phyloP scores from a whole-genome alignment of 2,329 filamentous ascomycete genomes.

The Aspergillus fischeri region DNA sequence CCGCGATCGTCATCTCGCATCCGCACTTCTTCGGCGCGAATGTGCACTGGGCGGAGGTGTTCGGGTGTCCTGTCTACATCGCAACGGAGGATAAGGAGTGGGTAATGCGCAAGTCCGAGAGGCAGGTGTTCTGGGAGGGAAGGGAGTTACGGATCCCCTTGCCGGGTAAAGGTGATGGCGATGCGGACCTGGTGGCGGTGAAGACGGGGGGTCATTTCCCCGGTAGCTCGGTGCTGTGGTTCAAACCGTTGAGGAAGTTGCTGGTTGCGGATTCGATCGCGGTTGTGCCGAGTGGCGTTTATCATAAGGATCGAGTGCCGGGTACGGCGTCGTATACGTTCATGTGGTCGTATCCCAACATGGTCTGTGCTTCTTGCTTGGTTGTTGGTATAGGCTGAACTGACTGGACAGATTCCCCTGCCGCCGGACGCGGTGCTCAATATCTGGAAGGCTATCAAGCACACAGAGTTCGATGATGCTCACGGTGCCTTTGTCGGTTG shows the following conservation, averaged over 20 bases:
- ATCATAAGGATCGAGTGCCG: conserved; percentile 30
- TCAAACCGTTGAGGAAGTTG: conserved; percentile 56
- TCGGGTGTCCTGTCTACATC: conserved; percentile 67
- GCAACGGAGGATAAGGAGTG: conserved; percentile 62
- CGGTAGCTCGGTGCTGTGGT: conserved; percentile 65
- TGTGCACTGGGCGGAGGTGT: conserved; percentile 66
- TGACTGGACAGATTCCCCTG: conserved; percentile 62
- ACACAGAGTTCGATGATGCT: conserved; percentile 60
- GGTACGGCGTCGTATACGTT: conserved; percentile 59
- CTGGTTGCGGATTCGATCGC: conserved; percentile 74
- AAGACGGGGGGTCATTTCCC: conserved; percentile 78
- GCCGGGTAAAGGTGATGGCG: background rate
- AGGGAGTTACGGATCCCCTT: conserved; percentile 37
- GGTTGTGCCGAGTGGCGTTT: conserved; percentile 54
- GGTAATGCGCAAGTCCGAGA: conserved; percentile 47
- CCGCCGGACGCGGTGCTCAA: conserved; percentile 57
- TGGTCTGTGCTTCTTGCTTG: conserved; percentile 25
- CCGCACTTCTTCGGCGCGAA: conserved; percentile 81
- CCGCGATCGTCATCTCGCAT: conserved; percentile 71
- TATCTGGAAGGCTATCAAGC: conserved; percentile 67
- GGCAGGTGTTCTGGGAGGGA: conserved; percentile 28
- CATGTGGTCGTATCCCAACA: conserved; percentile 73
- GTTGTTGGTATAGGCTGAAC: conserved; percentile 1
- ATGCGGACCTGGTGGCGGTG: conserved; percentile 50
- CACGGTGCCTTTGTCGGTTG: conserved; percentile 63